phyloP scores from a whole-genome alignment of 768 basidiomycete species.

The Austroboletus festivus region DNA sequence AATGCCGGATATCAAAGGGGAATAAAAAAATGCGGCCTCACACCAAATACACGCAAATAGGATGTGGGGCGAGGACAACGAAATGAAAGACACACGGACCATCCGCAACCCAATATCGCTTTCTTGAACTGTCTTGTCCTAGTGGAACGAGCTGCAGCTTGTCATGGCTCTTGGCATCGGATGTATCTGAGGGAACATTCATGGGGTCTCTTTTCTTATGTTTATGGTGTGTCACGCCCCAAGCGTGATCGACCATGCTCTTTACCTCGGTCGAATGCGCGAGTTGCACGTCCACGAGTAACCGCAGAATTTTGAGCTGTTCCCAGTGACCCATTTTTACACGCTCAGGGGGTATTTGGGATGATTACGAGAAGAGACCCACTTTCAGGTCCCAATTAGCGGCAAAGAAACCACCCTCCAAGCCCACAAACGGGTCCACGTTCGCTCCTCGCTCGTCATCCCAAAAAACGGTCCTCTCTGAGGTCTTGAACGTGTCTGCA shows the following conservation, averaged over 20 bases:
- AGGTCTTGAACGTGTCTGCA: slow-evolving; percentile 66
- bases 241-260: slow-evolving; percentile 73
- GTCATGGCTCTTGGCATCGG: slow-evolving; percentile 65
- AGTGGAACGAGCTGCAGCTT: slow-evolving; percentile 64
- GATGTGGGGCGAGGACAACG: slow-evolving; percentile 29
- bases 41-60: slow-evolving; percentile 77
- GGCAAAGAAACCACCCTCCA: slow-evolving; percentile 73
- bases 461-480: slow-evolving; percentile 81
- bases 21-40: slow-evolving; percentile 45
- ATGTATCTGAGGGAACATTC: slow-evolving; percentile 50
- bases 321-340: slow-evolving; percentile 18
- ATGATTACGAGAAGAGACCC: slow-evolving; percentile 33
- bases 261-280: slow-evolving; percentile 67
- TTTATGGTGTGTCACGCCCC: slow-evolving; percentile 82
- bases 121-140: slow-evolving; percentile 73
- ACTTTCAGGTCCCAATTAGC: slow-evolving; percentile 85
- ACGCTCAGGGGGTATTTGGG: slow-evolving; percentile 29
- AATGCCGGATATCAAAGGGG: slow-evolving; percentile 38
- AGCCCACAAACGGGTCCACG: slow-evolving; percentile 65
- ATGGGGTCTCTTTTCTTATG: slow-evolving; percentile 76
- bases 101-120: slow-evolving; percentile 85
- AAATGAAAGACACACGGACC: slow-evolving; percentile 64
- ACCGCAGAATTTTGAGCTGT: slow-evolving; percentile 79
- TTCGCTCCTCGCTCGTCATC: slow-evolving; percentile 64
- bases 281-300: slow-evolving; percentile 83